Base-by-base conservation (phyloP, 176 grass and related monocot genomes). In the Echinochloa phyllopogon region DNA sequence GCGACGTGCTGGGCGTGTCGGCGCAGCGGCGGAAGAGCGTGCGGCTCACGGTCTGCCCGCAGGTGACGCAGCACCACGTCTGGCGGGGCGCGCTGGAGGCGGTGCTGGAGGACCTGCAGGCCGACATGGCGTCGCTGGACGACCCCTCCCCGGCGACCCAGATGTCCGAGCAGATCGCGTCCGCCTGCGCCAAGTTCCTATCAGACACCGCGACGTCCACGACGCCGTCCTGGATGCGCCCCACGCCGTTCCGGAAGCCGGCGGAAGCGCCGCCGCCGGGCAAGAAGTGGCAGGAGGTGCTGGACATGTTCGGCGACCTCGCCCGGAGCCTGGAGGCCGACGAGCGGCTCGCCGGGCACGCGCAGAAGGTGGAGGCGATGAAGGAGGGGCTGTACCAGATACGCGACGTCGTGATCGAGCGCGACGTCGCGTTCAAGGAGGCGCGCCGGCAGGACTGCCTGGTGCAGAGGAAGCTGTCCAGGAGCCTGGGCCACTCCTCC, bases 271-370 rank as follows among this genome's bases (percentile, higher is more conserved):
- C 69, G 36, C 75, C 80, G 0, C 64, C 76, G 78, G 77, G 76
- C 10, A 91, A 75, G 84, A 92, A 81, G 41, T 97, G 95, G 95
- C 90, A 97, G 43, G 90, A 97, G 58, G 90, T 97, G 67, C 83
- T 97, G 5, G 90, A 91, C 80, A 97, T 97, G 90, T 94, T 92
- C 78, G 58, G 56, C 5, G 92, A 97, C 89, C 88, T 94, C n/a
- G 72, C 65, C 0, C 86, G 92, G 86, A 89, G 70, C 87, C 63
- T 97, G 6, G 73, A 38, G 4, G 10, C 60, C 81, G 92, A 93
- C 50, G 15, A 84, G 0, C 64, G 64, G 42, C 69, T 97, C 7
- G 17, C 62, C 61, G 52, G 36, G 13, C 88, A 97, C 71, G 39
- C 84, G 10, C 74, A 83, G 6, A 94, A 97, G 88, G 82, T 97